phyloP scores from a whole-genome alignment of 164 flowering plant genomes.

The Kalanchoe fedtschenkoi region DNA sequence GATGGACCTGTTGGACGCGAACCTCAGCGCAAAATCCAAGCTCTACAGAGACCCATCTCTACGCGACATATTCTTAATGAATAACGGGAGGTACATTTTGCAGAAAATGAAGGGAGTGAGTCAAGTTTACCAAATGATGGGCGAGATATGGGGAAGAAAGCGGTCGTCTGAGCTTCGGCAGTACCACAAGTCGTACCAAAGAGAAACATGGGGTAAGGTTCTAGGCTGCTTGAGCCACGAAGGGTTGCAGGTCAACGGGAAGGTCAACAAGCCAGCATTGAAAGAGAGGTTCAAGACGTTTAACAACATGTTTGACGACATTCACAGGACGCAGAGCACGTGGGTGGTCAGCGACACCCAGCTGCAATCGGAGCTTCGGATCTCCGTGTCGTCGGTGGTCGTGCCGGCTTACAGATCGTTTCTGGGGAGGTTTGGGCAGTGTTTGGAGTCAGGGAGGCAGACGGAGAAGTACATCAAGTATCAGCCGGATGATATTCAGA shows the following conservation, averaged over 20 bases:
- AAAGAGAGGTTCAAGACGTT: conserved; percentile 81
- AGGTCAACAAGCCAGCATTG: conserved; percentile 40
- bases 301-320: conserved; percentile 64
- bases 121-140: conserved; percentile 51
- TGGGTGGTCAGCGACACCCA: conserved; percentile 93
- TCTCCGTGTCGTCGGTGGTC: conserved; percentile 62
- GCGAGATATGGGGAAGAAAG: conserved; percentile 48
- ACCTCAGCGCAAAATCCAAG: conserved; percentile 52
- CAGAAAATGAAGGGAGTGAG: conserved; percentile 65
- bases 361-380: conserved; percentile 74
- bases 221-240: conserved; percentile 49
- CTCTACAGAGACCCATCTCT: conserved; percentile 59
- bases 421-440: conserved; percentile 59
- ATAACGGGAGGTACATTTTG: conserved; percentile 74
- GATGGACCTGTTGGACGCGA: conserved; percentile 54
- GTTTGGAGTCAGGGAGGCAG: conserved; percentile 52
- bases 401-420: conserved; percentile 88
- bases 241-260: conserved; percentile 47
- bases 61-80: conserved; percentile 71
- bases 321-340: conserved; percentile 63
- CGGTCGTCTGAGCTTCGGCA: conserved; percentile 52
- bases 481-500: conserved; percentile 84
- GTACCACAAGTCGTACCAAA: conserved; percentile 68
- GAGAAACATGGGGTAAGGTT: conserved; percentile 72
- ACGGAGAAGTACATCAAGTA: conserved; percentile 70